These are phyloP conservation scores for Naganishia vaughanmartiniae DNA, from an alignment of 768 basidiomycete species.

Conservation along the genomic window DNA sequence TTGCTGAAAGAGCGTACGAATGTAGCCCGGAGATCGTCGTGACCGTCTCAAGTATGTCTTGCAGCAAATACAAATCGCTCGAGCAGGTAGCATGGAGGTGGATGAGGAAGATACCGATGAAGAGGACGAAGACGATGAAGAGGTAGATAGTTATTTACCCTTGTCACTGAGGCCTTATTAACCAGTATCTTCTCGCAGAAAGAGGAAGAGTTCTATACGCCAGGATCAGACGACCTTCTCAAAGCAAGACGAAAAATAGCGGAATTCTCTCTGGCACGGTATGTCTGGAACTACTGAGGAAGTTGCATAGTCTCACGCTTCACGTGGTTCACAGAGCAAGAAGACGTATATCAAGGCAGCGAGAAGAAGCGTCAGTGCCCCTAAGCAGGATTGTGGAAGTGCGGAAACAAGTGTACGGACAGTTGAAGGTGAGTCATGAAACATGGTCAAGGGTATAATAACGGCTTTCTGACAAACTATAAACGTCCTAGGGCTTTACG, in stretches of 20 bases:
- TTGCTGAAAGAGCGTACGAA: background rate
- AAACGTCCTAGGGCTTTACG: slow-evolving; percentile 56
- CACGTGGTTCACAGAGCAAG: slow-evolving; percentile 71
- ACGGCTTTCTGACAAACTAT: background rate
- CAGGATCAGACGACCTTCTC: slow-evolving; percentile 80
- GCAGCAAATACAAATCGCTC: slow-evolving; percentile 85
- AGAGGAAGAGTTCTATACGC: slow-evolving; percentile 95
- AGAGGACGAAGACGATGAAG: slow-evolving; percentile 54
- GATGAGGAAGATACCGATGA: slow-evolving; percentile 55
- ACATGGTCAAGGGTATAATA: background rate
- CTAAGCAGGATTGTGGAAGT: slow-evolving; percentile 85
- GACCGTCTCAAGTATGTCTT: slow-evolving; percentile 93
- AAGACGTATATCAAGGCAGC: slow-evolving; percentile 87
- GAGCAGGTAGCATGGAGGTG: slow-evolving; percentile 76
- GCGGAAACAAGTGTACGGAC: slow-evolving; percentile 80
- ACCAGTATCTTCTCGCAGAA: slow-evolving; percentile 45
- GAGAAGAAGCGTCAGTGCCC: slow-evolving; percentile 80
- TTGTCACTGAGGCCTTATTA: background rate
- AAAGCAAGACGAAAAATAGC: slow-evolving; percentile 81
- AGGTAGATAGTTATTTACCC: slow-evolving; percentile 34
- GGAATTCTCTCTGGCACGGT: slow-evolving; percentile 94
- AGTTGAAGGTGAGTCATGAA: slow-evolving; percentile 70
- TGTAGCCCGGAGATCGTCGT: slow-evolving; percentile 85
- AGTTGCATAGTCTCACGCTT: slow-evolving; percentile 52
- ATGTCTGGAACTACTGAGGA: slow-evolving; percentile 71